These are phyloP conservation scores for Delphinella strobiligena DNA, from an alignment of 2,329 filamentous ascomycete genomes.

Conservation along the genomic window DNA sequence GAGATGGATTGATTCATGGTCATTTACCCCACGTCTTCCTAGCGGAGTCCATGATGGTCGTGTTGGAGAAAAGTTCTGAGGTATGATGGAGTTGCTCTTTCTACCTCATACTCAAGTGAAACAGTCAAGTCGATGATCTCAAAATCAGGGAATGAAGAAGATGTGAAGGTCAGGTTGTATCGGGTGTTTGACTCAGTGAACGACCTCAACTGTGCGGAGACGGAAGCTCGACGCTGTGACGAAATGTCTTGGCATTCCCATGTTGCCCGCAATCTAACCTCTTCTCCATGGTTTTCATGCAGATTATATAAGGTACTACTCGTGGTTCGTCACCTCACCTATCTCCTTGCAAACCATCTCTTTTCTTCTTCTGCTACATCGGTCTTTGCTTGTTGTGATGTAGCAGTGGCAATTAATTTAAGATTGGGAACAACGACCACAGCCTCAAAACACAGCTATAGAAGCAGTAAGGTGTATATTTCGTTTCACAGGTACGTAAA, in stretches of 20 bases:
- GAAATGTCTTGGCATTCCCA: neutral
- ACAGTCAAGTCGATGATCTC: neutral
- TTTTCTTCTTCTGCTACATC: too few relatives aligned
- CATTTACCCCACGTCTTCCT: constrained; percentile 11
- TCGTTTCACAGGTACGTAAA: too few relatives aligned
- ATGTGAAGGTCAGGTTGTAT: neutral
- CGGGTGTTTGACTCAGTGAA: neutral
- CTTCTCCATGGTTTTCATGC: too few relatives aligned
- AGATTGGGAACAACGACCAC: too few relatives aligned
- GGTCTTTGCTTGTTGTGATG: too few relatives aligned
- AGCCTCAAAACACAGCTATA: too few relatives aligned
- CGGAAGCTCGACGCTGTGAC: neutral
- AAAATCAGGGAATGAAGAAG: too few relatives aligned
- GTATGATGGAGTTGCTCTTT: neutral
- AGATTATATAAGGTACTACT: too few relatives aligned
- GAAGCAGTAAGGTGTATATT: too few relatives aligned
- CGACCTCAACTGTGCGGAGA: neutral
- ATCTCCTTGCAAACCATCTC: too few relatives aligned
- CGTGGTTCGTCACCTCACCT: too few relatives aligned
- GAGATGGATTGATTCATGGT: neutral
- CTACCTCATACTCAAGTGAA: neutral
- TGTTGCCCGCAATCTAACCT: neutral
- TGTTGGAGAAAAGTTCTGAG: neutral
- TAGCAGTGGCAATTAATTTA: too few relatives aligned
- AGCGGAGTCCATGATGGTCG: constrained; percentile 11